Evolutionary conservation across 2,329 filamentous ascomycete species (phyloP).

Genomic region (Diplocarpon rosae): DNA sequence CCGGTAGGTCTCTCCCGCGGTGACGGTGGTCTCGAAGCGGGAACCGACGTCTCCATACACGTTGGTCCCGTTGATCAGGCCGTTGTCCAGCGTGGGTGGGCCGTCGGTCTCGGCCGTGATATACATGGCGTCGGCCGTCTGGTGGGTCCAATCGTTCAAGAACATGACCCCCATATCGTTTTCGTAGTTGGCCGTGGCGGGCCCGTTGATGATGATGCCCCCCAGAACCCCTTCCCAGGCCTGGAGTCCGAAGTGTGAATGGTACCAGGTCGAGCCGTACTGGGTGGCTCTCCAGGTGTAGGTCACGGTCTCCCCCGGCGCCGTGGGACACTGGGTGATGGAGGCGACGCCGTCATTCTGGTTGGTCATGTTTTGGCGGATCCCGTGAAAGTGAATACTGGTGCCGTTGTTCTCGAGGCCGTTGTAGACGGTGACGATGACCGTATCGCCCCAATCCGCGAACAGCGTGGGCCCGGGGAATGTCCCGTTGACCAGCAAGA

Average conservation of each 20-base stretch:
- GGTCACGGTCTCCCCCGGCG: slow-evolving; percentile 7
- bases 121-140: slow-evolving; percentile 17
- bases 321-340: slow-evolving; percentile 52
- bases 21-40: slow-evolving; percentile 28
- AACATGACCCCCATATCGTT: slow-evolving; percentile 45
- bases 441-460: slow-evolving; percentile 30
- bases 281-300: slow-evolving; percentile 12
- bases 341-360: slow-evolving; percentile 34
- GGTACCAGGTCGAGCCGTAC: slow-evolving; percentile 35
- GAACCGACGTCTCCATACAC: slow-evolving; percentile 12
- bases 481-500: slow-evolving; percentile 25
- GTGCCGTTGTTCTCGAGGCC: slow-evolving; percentile 29
- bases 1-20: slow-evolving; percentile 32
- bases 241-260: slow-evolving; percentile 42
- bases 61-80: slow-evolving; percentile 23
- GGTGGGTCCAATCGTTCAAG: slow-evolving; percentile 25
- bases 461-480: slow-evolving; percentile 26
- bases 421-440: slow-evolving; percentile 28
- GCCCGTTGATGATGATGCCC: slow-evolving; percentile 49
- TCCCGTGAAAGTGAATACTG: slow-evolving; percentile 36
- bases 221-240: slow-evolving; percentile 47
- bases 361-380: slow-evolving; percentile 32
- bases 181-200: slow-evolving; percentile 47
- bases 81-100: slow-evolving; percentile 24
- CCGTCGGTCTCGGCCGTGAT: slow-evolving; percentile 11